Evolutionary conservation across 345 rosid species (phyloP).

Genomic region (Physaria fendleri): DNA sequence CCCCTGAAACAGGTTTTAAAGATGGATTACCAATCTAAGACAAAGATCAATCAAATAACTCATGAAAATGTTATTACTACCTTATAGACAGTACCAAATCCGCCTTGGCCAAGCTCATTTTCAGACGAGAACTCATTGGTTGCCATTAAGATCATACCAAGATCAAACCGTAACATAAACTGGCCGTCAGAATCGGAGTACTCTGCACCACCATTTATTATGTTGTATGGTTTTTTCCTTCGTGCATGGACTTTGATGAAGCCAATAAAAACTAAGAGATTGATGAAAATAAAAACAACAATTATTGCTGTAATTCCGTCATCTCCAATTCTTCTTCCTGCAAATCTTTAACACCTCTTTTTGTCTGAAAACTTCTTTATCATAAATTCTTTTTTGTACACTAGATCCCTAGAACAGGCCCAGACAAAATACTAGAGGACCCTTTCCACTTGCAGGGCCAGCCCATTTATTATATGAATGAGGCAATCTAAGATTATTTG

Average conservation of each 20-base stretch:
- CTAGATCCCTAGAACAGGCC: too few species aligned
- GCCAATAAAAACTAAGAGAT: neutral
- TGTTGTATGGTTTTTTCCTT: neutral
- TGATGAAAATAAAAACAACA: neutral
- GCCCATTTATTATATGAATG: too few species aligned
- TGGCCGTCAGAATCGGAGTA: neutral
- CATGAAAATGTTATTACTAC: neutral
- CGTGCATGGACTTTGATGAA: neutral
- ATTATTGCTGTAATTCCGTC: neutral
- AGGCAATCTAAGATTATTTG: too few species aligned
- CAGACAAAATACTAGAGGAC: too few species aligned
- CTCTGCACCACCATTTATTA: neutral
- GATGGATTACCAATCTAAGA: neutral
- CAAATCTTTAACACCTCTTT: neutral
- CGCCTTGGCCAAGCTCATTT: conserved; percentile 31
- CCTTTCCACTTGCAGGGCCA: too few species aligned
- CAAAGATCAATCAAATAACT: neutral
- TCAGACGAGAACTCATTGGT: conserved; percentile 7
- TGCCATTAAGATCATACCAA: neutral
- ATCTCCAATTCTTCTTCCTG: neutral
- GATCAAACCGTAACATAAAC: neutral
- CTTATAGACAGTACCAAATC: conserved; percentile 33
- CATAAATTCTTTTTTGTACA: too few species aligned
- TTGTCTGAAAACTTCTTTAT: neutral
- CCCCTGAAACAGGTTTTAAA: conserved; percentile 28